Evolutionary conservation across 208 protist genomes (phyloP).

Genomic region (Trypanosoma mega): DNA sequence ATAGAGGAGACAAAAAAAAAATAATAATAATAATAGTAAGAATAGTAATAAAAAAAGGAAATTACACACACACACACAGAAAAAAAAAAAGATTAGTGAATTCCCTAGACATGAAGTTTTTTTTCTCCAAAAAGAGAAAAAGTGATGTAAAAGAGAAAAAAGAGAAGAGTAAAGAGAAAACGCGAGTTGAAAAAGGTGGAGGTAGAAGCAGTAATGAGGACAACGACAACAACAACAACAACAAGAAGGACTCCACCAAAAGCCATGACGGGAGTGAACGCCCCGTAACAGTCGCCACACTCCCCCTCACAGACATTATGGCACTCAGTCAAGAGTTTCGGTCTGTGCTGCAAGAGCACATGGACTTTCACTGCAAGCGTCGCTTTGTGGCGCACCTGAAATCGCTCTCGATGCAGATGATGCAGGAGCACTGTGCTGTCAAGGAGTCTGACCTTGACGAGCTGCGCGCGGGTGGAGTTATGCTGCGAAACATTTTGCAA

Average conservation of each 20-base stretch:
- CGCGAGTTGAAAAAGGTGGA: neutral
- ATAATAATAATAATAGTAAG: neutral
- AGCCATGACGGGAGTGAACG: too few species aligned
- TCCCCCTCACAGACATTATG: slow-evolving; percentile 25
- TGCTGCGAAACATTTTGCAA: slow-evolving; percentile 52
- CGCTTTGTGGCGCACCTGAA: slow-evolving; percentile 14
- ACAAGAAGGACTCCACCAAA: too few species aligned
- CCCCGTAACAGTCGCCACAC: neutral
- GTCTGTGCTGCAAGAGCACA: slow-evolving; percentile 1
- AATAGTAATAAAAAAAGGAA: slow-evolving; percentile 7
- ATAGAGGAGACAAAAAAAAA: slow-evolving; percentile 2
- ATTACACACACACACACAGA: slow-evolving; percentile 2
- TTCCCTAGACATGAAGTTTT: slow-evolving; percentile 2
- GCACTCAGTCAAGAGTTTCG: slow-evolving; percentile 9
- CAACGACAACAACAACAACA: slow-evolving; percentile 21
- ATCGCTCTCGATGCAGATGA: slow-evolving; percentile 15
- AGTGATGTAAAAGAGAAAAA: slow-evolving; percentile 31
- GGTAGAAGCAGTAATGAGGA: too few species aligned
- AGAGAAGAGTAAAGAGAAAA: slow-evolving; percentile 7
- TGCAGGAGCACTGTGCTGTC: slow-evolving; percentile 4
- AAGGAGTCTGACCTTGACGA: neutral
- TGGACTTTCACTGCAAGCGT: slow-evolving; percentile 10
- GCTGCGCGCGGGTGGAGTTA: neutral
- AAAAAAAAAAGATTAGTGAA: neutral
- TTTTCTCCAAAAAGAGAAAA: slow-evolving; percentile 16